Base-by-base conservation (phyloP, 805 yeast species). In the Lipomyces oligophaga region DNA sequence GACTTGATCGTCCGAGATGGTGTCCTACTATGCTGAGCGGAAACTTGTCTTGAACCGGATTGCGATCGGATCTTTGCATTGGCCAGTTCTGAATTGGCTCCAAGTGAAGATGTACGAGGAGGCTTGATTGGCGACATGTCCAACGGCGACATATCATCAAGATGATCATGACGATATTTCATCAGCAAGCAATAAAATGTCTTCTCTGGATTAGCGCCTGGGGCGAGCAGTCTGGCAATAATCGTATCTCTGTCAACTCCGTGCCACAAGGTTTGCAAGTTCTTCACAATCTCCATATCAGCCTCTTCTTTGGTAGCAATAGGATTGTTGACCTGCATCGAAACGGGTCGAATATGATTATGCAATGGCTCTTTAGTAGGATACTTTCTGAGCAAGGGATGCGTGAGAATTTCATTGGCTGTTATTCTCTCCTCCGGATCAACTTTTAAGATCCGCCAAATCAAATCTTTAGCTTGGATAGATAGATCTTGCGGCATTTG, bases 391-490 rank as follows among this genome's bases (percentile, higher is more conserved):
- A 93, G 68, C 35, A 93, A 69, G 2, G 97, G 96, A 67, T 93
- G 98, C 21, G 65, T 71, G 49, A 86, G 67, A 46, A 93, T 85
- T 39, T 80, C 85, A 47, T 76, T 77, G 49, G 94, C 85, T 32
- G 80, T 75, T 54, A 93, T 88, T 67, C 98, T 77, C 33, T 79
- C 74, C 22, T 67, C 70, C 13, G 98, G 97, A 55, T 88, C 79
- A 4, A 89, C 94, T 20, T 78, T 78, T 47, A 93, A 74, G 84
- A 93, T 93, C 52, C 75, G 74, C 51, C 80, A 67, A 43, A 93
- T 83, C 54, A 93, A 74, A 66, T 93, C 96, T 61, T 79, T 80
- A 4, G 98, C 97, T 57, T 93, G 96, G 25, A 71, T 57, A 2
- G 95, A 83, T 33, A 93, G 70, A 49, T 82, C 80, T 35, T 73